These are phyloP conservation scores for Amanita rimosa DNA, from an alignment of 768 basidiomycete genomes.

Conservation along the genomic window DNA sequence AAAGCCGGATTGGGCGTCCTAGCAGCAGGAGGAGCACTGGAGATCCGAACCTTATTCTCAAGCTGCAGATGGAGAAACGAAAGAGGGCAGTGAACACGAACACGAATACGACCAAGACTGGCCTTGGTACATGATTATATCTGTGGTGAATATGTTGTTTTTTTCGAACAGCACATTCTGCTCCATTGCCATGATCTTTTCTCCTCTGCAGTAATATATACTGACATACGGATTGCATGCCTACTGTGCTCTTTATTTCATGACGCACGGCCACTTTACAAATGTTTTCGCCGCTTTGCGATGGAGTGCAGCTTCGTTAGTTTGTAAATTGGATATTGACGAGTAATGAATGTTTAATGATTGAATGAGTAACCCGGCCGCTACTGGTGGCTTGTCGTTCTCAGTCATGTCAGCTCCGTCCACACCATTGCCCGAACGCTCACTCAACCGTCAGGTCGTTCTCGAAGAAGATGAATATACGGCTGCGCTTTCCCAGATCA, in stretches of 20 bases:
- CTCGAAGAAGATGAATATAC: slow-evolving; percentile 96
- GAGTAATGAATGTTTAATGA: neutral
- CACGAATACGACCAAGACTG: neutral
- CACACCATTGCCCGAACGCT: slow-evolving; percentile 28
- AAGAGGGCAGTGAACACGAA: slow-evolving; percentile 4
- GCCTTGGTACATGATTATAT: slow-evolving; percentile 3
- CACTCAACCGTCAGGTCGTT: slow-evolving; percentile 60
- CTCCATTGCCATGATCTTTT: neutral
- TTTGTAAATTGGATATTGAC: slow-evolving; percentile 3
- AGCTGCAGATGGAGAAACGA: slow-evolving; percentile 7
- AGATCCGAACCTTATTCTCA: slow-evolving; percentile 9
- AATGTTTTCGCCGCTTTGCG: neutral
- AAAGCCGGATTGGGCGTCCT: slow-evolving; percentile 34
- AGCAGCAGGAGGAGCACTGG: slow-evolving; percentile 22
- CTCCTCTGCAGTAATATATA: neutral
- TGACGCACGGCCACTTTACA: slow-evolving; percentile 1
- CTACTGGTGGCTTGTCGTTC: neutral
- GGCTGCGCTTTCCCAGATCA: slow-evolving; percentile 79
- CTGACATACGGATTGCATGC: slow-evolving; percentile 2
- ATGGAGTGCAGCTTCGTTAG: slow-evolving; percentile 2
- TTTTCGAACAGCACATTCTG: neutral
- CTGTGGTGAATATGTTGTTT: neutral
- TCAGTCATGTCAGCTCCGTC: slow-evolving; percentile 10
- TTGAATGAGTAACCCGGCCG: neutral
- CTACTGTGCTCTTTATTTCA: slow-evolving; percentile 5